Evolutionary conservation across 805 yeast genomes (phyloP), one percentile per base, ranked within the genome.

Genomic region (Wickerhamomyces kurtzmanii): DNA sequence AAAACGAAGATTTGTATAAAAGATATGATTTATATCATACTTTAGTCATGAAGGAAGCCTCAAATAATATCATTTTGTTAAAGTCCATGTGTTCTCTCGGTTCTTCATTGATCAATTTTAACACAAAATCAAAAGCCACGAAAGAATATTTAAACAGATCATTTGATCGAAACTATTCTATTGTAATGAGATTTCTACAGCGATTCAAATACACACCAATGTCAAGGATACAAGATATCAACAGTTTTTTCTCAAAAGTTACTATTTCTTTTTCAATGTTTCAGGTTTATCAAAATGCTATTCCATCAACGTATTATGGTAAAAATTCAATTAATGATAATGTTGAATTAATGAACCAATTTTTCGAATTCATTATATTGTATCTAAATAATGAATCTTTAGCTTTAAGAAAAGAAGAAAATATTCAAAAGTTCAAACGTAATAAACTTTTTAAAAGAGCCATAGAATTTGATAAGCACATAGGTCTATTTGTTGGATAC

Each of bases 101-200:
- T 24, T 41, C 48, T n/a, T 37, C 38, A 4, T n/a, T 39, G 3
- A 12, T 45, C 3, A 12, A 21, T 2, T 40, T 41, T 11, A 31
- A 36, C 20, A 23, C 37, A 4, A 15, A 28, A 4, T 26, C 34
- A 16, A 24, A 32, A 3, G n/a, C 31, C 3, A 43, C 45, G 2
- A 24, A 24, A 14, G 26, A 21, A 6, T 28, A 26, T 8, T 8
- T 38, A 21, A 31, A 35, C n/a, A 39, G 42, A 27, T 48, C 44
- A 24, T 43, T 39, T 29, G 49, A 44, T 24, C n/a, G n/a, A n/a
- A n/a, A n/a, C n/a, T n/a, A n/a, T n/a, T n/a, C n/a, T n/a, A 36
- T 46, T 12, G 34, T 38, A 2, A 22, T 46, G 22, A 40, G 49
- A 32, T 46, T 39, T 19, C 24, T 46, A 24, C 43, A 46, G 29